Conservation (phyloP, 371 early-diverging fungal genomes). For the Zopfochytrium polystomum region DNA sequence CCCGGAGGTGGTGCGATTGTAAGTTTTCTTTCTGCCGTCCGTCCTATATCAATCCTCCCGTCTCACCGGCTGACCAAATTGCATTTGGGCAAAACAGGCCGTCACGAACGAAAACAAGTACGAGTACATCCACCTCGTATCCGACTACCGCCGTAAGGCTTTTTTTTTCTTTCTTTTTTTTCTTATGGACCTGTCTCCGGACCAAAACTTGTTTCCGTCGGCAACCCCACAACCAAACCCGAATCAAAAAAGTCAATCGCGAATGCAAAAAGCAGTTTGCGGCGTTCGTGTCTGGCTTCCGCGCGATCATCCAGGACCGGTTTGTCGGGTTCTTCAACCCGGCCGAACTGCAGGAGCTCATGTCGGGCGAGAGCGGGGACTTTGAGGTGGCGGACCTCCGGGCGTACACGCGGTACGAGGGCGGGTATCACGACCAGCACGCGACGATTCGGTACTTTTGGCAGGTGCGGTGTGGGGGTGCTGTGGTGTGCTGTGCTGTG, state of each 20-base stretch:
- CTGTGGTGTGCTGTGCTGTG: too few relatives aligned
- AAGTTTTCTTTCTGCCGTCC: background rate
- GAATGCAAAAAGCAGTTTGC: constrained; percentile 39
- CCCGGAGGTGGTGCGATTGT: constrained; percentile 48
- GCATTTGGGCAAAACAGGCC: constrained; percentile 4
- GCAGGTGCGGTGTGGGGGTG: constrained; percentile 64
- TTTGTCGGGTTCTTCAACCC: constrained; percentile 47
- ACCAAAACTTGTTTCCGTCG: too few relatives aligned
- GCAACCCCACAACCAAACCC: too few relatives aligned
- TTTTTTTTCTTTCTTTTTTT: background rate
- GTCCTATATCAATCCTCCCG: too few relatives aligned
- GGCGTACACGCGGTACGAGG: constrained; percentile 33
- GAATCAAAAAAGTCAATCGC: constrained; percentile 41
- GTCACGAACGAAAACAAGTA: constrained; percentile 36
- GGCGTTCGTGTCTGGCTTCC: constrained; percentile 40
- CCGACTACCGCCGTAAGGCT: constrained; percentile 26
- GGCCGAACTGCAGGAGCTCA: constrained; percentile 84
- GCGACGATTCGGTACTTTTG: constrained; percentile 66
- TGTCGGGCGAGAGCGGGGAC: constrained; percentile 71
- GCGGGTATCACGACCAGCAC: constrained; percentile 44
- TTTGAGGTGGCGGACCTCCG: constrained; percentile 45
- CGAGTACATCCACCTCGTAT: constrained; percentile 39
- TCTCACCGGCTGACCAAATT: background rate
- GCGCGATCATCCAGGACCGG: constrained; percentile 26
- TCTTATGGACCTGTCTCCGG: background rate